phyloP scores from a whole-genome alignment of 140 eudicot genomes.

The Flaveria floridana region DNA sequence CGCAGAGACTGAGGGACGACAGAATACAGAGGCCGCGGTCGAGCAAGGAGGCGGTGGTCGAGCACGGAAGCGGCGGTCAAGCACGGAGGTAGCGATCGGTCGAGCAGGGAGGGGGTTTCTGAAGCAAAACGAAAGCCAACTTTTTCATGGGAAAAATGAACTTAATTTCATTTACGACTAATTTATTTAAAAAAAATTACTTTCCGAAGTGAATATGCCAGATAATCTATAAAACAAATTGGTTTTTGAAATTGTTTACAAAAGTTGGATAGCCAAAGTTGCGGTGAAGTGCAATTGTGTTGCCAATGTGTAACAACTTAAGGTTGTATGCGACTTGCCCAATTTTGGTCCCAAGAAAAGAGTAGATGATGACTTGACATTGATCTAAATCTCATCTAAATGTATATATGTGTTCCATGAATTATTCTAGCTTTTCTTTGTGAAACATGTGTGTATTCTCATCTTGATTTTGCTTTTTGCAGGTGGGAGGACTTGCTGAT shows the following conservation, averaged over 20 bases:
- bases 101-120: too few relatives aligned
- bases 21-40: too few relatives aligned
- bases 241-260: background rate
- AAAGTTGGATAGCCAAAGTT: background rate
- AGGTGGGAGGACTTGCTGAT: constrained; percentile 99
- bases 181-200: background rate
- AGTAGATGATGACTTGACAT: background rate
- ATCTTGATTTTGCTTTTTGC: constrained; percentile 27
- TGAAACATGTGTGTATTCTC: background rate
- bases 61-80: too few relatives aligned
- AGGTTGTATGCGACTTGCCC: too few relatives aligned
- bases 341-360: background rate
- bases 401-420: background rate
- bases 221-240: background rate
- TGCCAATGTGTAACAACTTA: background rate
- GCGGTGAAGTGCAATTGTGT: too few relatives aligned
- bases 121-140: too few relatives aligned
- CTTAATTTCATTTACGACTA: background rate
- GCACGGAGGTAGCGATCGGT: too few relatives aligned
- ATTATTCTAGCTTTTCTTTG: constrained; percentile 1
- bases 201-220: background rate
- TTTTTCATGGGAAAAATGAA: too few relatives aligned
- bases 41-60: too few relatives aligned
- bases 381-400: background rate
- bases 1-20: too few relatives aligned